Conservation (phyloP, 2,329 filamentous ascomycete genomes). For the Neocatenulostroma microsporum region DNA sequence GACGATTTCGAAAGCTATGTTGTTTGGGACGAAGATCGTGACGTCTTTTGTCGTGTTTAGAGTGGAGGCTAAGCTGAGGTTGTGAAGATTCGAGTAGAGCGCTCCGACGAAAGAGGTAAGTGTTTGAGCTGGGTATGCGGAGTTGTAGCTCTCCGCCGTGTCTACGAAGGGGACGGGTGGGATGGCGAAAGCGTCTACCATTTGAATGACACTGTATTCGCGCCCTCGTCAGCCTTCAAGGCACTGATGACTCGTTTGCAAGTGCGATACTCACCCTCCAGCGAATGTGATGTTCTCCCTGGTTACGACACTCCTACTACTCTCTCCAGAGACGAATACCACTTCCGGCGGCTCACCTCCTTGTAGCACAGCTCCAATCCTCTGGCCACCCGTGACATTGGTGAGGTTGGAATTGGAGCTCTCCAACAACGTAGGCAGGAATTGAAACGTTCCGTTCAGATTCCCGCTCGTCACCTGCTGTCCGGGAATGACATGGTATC, state of each 20-base stretch:
- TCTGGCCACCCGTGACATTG: conserved; percentile 46
- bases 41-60: conserved; percentile 20
- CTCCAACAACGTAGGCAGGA: conserved; percentile 40
- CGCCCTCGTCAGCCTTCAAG: no score
- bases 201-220: conserved; percentile 42
- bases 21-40: conserved; percentile 27
- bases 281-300: conserved; percentile 22
- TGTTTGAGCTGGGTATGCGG: conserved; percentile 29
- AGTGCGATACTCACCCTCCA: conserved; percentile 46
- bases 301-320: conserved; percentile 33
- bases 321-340: conserved; percentile 36
- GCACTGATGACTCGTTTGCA: no score
- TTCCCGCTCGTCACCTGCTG: conserved; percentile 11
- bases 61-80: conserved; percentile 11
- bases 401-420: conserved; percentile 37
- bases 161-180: conserved; percentile 39
- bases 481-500: conserved; percentile 12
- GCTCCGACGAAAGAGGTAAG: conserved; percentile 43
- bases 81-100: conserved; percentile 38
- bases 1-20: conserved; percentile 28
- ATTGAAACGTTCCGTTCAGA: conserved; percentile 25
- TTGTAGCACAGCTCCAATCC: conserved; percentile 42
- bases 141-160: conserved; percentile 29
- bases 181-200: conserved; percentile 46
- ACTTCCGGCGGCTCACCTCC: conserved; percentile 25